phyloP scores from a whole-genome alignment of 441 rosid genomes.

The Adansonia madagascariensis region DNA sequence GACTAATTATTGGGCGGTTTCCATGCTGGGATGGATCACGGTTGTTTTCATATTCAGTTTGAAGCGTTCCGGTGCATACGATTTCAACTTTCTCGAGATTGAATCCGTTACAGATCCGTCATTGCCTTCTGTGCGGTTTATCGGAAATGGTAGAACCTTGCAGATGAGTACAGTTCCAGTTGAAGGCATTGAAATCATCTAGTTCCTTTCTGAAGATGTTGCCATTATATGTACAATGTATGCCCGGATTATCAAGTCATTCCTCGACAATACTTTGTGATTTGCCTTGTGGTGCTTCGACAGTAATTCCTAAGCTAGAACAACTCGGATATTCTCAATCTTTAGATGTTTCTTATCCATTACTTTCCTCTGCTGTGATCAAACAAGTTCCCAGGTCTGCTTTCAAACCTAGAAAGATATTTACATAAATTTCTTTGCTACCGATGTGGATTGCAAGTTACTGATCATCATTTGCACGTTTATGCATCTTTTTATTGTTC shows the following conservation, averaged over 20 bases:
- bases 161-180: slow-evolving; percentile 75
- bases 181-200: slow-evolving; percentile 71
- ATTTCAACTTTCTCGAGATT: slow-evolving; percentile 78
- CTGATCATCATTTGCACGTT: neutral
- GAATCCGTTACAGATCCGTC: slow-evolving; percentile 85
- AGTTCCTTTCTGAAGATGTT: slow-evolving; percentile 24
- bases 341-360: neutral
- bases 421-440: slow-evolving; percentile 19
- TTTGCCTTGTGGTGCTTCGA: slow-evolving; percentile 11
- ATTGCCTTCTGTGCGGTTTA: slow-evolving; percentile 78
- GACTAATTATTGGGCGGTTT: slow-evolving; percentile 93
- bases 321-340: slow-evolving; percentile 11
- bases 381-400: slow-evolving; percentile 3
- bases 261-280: neutral
- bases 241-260: slow-evolving; percentile 2
- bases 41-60: slow-evolving; percentile 79
- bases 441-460: slow-evolving; percentile 6
- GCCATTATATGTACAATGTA: slow-evolving; percentile 6
- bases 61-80: slow-evolving; percentile 88
- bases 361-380: slow-evolving; percentile 10
- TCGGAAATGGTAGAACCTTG: slow-evolving; percentile 76
- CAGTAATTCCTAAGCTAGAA: slow-evolving; percentile 1
- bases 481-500: slow-evolving; percentile 19
- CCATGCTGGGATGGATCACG: slow-evolving; percentile 80
- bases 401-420: neutral